A percentile compares a stretch with the other conserved stretches of the same genome.
Conservation (phyloP, 2,329 filamentous ascomycete species). For the Fusarium beomiforme region DNA sequence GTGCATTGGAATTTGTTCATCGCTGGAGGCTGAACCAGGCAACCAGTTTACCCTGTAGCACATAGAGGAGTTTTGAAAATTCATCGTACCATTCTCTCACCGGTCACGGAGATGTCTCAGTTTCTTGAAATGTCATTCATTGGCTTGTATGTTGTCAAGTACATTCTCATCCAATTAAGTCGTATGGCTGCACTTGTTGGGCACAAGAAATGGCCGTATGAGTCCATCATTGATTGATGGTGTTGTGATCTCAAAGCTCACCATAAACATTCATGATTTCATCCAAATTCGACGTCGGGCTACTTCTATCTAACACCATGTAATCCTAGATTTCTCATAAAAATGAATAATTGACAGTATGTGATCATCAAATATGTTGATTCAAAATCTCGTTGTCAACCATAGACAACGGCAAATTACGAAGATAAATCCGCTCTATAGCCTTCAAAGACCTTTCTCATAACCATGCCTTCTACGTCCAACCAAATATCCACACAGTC, state of each 20-base stretch:
- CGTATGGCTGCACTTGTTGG: accelerated
- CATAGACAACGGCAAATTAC: constrained; percentile 24
- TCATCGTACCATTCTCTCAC: not conserved
- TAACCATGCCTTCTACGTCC: constrained; percentile 30
- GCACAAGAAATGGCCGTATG: accelerated
- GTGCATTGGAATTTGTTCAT: not conserved
- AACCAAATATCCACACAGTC: constrained; percentile 30
- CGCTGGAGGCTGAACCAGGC: not conserved
- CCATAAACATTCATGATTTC: not conserved
- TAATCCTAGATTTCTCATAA: not conserved
- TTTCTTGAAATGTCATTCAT: no score
- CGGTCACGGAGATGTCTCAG: not conserved
- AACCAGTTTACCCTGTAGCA: not conserved
- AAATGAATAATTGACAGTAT: not conserved
- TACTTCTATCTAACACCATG: not conserved
- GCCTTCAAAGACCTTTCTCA: constrained; percentile 22
- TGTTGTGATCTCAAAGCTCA: not conserved
- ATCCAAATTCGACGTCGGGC: not conserved
- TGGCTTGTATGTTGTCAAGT: not conserved
- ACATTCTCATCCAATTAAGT: no score
- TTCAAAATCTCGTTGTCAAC: constrained; percentile 34
- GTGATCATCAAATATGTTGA: constrained; percentile 15
- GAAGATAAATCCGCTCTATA: constrained; percentile 38
- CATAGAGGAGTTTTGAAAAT: accelerated
- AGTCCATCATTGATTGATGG: no score